A percentile compares a stretch with the other conserved stretches of the same genome.
Conservation (phyloP, 2,329 filamentous ascomycete genomes). For the Leptographium flavum region DNA sequence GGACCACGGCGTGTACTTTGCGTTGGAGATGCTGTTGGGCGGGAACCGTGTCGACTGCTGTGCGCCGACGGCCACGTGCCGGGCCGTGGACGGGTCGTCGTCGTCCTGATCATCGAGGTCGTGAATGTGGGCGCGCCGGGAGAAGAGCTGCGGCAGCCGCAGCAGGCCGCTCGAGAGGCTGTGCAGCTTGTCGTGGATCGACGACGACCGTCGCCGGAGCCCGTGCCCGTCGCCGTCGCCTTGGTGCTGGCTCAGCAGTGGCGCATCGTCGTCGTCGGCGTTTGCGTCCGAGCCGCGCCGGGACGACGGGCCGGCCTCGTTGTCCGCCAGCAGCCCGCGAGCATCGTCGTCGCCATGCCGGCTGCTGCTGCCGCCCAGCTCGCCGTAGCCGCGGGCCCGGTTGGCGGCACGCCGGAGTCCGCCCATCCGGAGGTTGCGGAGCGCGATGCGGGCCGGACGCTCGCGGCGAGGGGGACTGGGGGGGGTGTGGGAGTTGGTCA, state of each 20-base stretch:
- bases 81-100: constrained; percentile 54
- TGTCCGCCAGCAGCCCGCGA: constrained; percentile 7
- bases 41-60: constrained; percentile 65
- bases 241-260: constrained; percentile 41
- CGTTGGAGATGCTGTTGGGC: constrained; percentile 84
- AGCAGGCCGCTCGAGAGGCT: constrained; percentile 37
- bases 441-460: constrained; percentile 47
- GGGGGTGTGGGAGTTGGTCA: constrained; percentile 14
- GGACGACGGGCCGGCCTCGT: constrained; percentile 31
- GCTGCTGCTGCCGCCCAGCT: constrained; percentile 40
- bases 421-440: constrained; percentile 56
- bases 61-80: constrained; percentile 63
- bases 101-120: constrained; percentile 29
- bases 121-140: constrained; percentile 4
- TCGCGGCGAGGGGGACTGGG: constrained; percentile 13
- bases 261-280: constrained; percentile 57
- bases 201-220: constrained; percentile 21
- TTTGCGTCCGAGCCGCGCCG: constrained; percentile 42
- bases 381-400: constrained; percentile 42
- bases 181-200: constrained; percentile 26
- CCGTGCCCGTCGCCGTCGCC: constrained; percentile 20
- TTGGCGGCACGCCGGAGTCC: constrained; percentile 42
- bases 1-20: constrained; percentile 90
- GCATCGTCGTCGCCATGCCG: constrained; percentile 37
- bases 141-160: constrained; percentile 53